Evolutionary conservation across 495 filamentous ascomycete species (phyloP).

Genomic region (Annulohypoxylon maeteangense): DNA sequence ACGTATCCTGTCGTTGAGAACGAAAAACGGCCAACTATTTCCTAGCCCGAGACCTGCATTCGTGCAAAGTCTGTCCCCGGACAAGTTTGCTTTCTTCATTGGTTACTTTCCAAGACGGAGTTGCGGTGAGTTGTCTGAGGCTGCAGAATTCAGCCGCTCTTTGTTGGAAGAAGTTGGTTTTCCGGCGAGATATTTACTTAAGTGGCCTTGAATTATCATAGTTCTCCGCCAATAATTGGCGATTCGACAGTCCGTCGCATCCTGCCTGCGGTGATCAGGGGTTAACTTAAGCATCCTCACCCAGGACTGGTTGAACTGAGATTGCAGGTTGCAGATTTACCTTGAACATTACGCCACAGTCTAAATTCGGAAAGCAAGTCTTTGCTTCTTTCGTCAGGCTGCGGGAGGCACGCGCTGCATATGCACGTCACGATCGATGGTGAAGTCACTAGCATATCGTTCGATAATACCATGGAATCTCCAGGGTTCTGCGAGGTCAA

Average conservation of each 20-base stretch:
- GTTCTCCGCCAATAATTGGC: neutral
- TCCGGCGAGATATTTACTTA: constrained; percentile 23
- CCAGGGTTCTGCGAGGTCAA: constrained; percentile 2
- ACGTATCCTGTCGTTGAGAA: constrained; percentile 11
- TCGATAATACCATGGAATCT: constrained; percentile 4
- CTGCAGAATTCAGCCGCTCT: constrained; percentile 33
- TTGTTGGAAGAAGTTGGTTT: constrained; percentile 8
- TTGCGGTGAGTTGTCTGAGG: constrained; percentile 35
- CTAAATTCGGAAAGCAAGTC: constrained; percentile 7
- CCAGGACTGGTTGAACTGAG: constrained; percentile 7
- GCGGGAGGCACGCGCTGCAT: constrained; percentile 12
- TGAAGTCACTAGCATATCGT: constrained; percentile 19
- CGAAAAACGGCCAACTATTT: neutral
- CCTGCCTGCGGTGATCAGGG: neutral
- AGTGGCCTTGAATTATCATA: neutral
- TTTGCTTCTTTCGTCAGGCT: constrained; percentile 14
- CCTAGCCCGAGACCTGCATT: constrained; percentile 36
- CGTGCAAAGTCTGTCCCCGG: constrained; percentile 6
- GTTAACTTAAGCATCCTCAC: neutral
- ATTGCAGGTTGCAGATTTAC: neutral
- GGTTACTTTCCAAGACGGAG: constrained; percentile 9
- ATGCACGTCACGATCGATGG: constrained; percentile 37
- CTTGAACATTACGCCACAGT: constrained; percentile 11
- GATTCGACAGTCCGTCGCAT: neutral
- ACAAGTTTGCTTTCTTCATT: constrained; percentile 18